phyloP scores from a whole-genome alignment of 768 basidiomycete genomes.

The Suillus discolor region DNA sequence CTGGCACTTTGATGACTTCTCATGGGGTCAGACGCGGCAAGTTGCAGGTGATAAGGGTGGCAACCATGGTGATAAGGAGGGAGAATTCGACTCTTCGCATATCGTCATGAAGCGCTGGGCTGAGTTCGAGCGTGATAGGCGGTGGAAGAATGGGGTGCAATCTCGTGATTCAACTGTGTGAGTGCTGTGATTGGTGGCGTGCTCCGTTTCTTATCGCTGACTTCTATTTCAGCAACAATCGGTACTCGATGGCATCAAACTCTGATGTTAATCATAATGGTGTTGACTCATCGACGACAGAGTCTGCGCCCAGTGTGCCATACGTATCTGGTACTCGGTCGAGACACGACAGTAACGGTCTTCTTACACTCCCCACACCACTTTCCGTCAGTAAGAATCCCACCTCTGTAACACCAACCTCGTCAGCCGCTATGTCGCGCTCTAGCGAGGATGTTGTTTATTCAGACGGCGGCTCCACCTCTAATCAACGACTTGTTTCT shows the following conservation, averaged over 20 bases:
- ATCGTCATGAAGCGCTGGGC: slow-evolving; percentile 99
- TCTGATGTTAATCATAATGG: slow-evolving; percentile 69
- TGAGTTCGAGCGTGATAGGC: slow-evolving; percentile 94
- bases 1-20: slow-evolving; percentile 99
- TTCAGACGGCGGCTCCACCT: slow-evolving; percentile 39
- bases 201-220: slow-evolving; percentile 30
- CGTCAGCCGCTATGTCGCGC: slow-evolving; percentile 46
- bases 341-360: slow-evolving; percentile 68
- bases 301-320: slow-evolving; percentile 44
- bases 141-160: slow-evolving; percentile 87
- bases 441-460: slow-evolving; percentile 44
- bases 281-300: slow-evolving; percentile 62
- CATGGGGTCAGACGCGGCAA: slow-evolving; percentile 94
- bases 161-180: slow-evolving; percentile 81
- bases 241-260: slow-evolving; percentile 80
- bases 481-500: slow-evolving; percentile 46
- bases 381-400: slow-evolving; percentile 59
- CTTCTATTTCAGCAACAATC: slow-evolving; percentile 38
- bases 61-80: slow-evolving; percentile 91
- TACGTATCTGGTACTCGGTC: slow-evolving; percentile 46
- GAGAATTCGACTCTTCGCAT: slow-evolving; percentile 94
- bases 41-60: slow-evolving; percentile 71
- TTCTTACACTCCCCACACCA: slow-evolving; percentile 77
- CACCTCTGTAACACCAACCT: slow-evolving; percentile 43
- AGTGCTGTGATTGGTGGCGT: slow-evolving; percentile 30